Evolutionary conservation across 495 filamentous ascomycete species (phyloP).

Genomic region (Neurospora sublineolata): DNA sequence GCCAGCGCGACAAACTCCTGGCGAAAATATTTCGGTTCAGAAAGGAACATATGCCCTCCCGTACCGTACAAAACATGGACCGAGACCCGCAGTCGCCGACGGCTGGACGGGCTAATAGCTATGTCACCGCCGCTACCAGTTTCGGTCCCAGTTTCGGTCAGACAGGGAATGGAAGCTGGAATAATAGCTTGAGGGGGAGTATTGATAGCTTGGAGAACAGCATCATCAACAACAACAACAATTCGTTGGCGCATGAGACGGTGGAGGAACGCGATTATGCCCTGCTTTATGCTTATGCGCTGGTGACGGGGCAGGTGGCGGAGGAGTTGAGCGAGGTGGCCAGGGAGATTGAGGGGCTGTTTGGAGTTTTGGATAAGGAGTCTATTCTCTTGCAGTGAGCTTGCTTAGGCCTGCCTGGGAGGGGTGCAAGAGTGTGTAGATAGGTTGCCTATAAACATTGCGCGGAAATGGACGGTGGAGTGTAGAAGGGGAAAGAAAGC

Average conservation of each 20-base stretch:
- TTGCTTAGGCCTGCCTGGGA: background rate
- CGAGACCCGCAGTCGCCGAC: constrained; percentile 6
- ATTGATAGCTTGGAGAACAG: background rate
- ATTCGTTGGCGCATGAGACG: constrained; percentile 13
- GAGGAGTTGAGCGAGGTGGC: constrained; percentile 60
- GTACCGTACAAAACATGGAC: background rate
- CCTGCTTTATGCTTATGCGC: constrained; percentile 44
- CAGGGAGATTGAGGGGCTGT: constrained; percentile 56
- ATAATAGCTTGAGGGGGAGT: background rate
- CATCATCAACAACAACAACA: background rate
- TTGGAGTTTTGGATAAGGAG: constrained; percentile 69
- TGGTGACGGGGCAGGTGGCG: constrained; percentile 56
- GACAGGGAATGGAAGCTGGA: background rate
- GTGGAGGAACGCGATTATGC: constrained; percentile 42
- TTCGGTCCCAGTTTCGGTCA: constrained; percentile 5
- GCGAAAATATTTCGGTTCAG: constrained; percentile 82
- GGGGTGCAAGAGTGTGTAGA: background rate
- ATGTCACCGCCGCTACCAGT: background rate
- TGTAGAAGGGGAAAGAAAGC: no score
- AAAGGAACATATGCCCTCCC: constrained; percentile 44
- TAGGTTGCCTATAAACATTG: no score
- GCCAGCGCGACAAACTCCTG: constrained; percentile 72
- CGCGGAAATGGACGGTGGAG: no score
- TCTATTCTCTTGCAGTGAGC: constrained; percentile 51
- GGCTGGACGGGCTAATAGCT: constrained; percentile 5